Conservation (phyloP, 805 yeast species). For the Candida qinlingensis region DNA sequence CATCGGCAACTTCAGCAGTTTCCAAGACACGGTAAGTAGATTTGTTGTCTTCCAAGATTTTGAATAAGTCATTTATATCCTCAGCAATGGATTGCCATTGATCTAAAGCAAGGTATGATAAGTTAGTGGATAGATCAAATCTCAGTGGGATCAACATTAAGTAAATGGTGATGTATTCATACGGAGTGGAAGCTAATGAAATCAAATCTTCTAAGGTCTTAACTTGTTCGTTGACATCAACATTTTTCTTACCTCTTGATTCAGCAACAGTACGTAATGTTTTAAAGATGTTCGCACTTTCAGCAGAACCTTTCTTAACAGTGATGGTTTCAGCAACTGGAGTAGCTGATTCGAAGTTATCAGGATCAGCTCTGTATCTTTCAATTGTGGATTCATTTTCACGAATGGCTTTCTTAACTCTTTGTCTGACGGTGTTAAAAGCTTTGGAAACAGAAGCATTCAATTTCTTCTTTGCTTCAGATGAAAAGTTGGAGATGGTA, state of each 20-base stretch:
- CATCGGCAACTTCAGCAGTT: slow-evolving; percentile 64
- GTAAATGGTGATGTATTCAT: slow-evolving; percentile 73
- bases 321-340: slow-evolving; percentile 26
- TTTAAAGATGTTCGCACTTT: slow-evolving; percentile 48
- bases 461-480: slow-evolving; percentile 58
- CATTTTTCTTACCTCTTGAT: slow-evolving; percentile 92
- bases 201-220: slow-evolving; percentile 58
- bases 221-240: slow-evolving; percentile 78
- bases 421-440: slow-evolving; percentile 80
- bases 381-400: slow-evolving; percentile 60
- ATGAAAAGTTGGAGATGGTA: slow-evolving; percentile 46
- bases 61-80: slow-evolving; percentile 60
- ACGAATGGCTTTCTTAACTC: slow-evolving; percentile 73
- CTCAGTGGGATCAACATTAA: slow-evolving; percentile 82
- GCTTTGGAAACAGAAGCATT: slow-evolving; percentile 82
- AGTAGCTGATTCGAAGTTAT: slow-evolving; percentile 49
- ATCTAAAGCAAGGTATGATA: slow-evolving; percentile 66
- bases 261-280: slow-evolving; percentile 73
- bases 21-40: slow-evolving; percentile 66
- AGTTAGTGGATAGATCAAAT: slow-evolving; percentile 70
- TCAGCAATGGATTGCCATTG: slow-evolving; percentile 71
- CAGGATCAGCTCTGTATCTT: slow-evolving; percentile 64
- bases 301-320: slow-evolving; percentile 26
- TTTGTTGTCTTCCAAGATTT: slow-evolving; percentile 59
- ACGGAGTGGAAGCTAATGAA: slow-evolving; percentile 46